phyloP scores from a whole-genome alignment of 2,329 filamentous ascomycete species.

The Thielaviopsis musarum region DNA sequence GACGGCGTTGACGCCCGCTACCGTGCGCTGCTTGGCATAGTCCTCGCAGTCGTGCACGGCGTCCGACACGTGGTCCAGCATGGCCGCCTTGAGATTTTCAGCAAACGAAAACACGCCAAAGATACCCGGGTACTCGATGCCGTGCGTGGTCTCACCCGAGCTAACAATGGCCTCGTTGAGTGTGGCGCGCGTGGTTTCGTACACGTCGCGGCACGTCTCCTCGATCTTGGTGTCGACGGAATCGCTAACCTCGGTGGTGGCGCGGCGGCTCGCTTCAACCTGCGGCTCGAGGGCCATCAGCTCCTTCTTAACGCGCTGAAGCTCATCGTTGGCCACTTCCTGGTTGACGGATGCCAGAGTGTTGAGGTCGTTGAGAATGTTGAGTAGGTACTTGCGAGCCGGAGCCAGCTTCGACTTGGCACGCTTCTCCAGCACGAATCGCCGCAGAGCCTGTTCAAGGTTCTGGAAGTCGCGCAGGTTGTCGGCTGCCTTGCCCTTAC shows the following conservation, averaged over 20 bases:
- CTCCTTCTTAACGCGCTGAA: slow-evolving; percentile 67
- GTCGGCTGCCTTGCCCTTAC: slow-evolving; percentile 77
- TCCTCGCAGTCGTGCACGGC: slow-evolving; percentile 72
- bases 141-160: slow-evolving; percentile 61
- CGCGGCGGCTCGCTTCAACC: slow-evolving; percentile 68
- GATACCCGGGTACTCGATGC: slow-evolving; percentile 73
- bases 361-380: slow-evolving; percentile 76
- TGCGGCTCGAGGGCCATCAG: slow-evolving; percentile 69
- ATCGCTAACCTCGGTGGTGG: slow-evolving; percentile 63
- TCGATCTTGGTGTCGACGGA: slow-evolving; percentile 71
- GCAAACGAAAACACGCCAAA: slow-evolving; percentile 80
- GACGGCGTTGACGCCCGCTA: slow-evolving; percentile 68
- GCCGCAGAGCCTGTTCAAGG: slow-evolving; percentile 71
- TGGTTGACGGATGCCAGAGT: slow-evolving; percentile 72
- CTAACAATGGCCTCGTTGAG: slow-evolving; percentile 59
- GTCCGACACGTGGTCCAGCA: slow-evolving; percentile 72
- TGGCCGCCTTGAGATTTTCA: slow-evolving; percentile 79
- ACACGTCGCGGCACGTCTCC: slow-evolving; percentile 69
- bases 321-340: slow-evolving; percentile 70
- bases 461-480: slow-evolving; percentile 81
- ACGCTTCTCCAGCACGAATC: slow-evolving; percentile 91
- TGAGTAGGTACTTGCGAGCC: slow-evolving; percentile 86
- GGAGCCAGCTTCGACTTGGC: slow-evolving; percentile 90
- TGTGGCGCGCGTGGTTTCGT: slow-evolving; percentile 62
- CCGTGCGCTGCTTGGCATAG: slow-evolving; percentile 60